These are phyloP conservation scores for Eucalyptus tenuipes DNA, from an alignment of 345 rosid species.

Conservation along the genomic window DNA sequence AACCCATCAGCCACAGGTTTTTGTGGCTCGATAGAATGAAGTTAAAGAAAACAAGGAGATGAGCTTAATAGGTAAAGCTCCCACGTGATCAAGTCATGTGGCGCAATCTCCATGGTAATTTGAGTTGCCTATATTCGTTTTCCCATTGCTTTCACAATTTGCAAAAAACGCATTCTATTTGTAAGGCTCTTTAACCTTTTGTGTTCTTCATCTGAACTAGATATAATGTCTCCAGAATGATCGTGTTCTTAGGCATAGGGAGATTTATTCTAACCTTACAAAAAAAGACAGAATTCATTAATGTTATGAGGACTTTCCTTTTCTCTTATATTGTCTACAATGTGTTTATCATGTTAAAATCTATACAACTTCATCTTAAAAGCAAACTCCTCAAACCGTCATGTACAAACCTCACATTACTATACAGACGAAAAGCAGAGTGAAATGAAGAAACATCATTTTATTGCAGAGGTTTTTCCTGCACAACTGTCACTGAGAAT, in stretches of 20 bases:
- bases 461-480: background rate
- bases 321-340: background rate
- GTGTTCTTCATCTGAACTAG: too few relatives aligned
- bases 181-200: too few relatives aligned
- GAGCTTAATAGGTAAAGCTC: background rate
- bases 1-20: background rate
- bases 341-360: background rate
- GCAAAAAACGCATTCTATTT: background rate
- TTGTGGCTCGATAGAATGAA: background rate
- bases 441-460: background rate
- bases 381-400: background rate
- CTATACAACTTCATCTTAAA: background rate
- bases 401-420: background rate
- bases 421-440: background rate
- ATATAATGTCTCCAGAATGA: background rate
- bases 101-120: background rate
- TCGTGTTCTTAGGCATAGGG: background rate
- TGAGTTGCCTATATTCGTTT: background rate
- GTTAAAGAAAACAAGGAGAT: background rate
- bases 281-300: background rate
- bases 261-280: background rate
- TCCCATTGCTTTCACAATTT: background rate
- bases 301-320: background rate
- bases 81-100: background rate
- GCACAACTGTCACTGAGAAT: slow-evolving; percentile 8